A percentile compares a stretch with the other conserved stretches of the same genome.
Conservation (phyloP, 495 filamentous ascomycete genomes). For the Hyphodiscus hymeniophilus region DNA sequence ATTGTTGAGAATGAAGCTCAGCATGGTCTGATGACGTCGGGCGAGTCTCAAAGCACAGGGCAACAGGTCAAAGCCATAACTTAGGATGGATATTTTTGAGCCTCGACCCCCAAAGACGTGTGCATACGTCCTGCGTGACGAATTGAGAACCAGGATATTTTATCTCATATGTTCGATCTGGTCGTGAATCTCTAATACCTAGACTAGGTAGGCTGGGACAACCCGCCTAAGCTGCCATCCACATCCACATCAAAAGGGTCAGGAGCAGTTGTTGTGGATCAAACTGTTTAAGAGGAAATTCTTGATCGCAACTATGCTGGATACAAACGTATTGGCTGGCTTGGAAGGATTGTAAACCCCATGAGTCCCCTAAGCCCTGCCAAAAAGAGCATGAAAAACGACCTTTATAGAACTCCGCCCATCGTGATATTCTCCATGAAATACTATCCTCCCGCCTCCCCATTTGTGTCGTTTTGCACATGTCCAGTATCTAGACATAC, state of each 20-base stretch:
- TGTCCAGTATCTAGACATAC: slow-evolving; percentile 48
- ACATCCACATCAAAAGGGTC: no score
- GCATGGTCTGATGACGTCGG: neutral
- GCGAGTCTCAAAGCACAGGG: neutral
- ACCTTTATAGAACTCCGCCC: slow-evolving; percentile 23
- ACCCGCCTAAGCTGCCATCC: no score
- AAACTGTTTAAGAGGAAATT: slow-evolving; percentile 7
- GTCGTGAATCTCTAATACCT: no score
- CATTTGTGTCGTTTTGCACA: neutral
- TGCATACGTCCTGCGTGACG: no score
- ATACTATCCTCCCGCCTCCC: slow-evolving; percentile 1
- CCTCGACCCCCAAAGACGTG: no score
- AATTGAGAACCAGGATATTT: no score
- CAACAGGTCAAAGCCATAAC: no score
- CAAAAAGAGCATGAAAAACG: slow-evolving; percentile 14
- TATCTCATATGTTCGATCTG: no score
- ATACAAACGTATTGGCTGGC: slow-evolving; percentile 19
- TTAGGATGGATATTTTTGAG: no score
- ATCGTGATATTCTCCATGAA: slow-evolving; percentile 18
- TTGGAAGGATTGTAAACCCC: slow-evolving; percentile 12
- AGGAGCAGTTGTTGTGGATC: no score
- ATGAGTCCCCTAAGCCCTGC: slow-evolving; percentile 14
- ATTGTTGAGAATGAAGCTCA: neutral
- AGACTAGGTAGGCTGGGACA: no score
- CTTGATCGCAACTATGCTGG: slow-evolving; percentile 23